Base-by-base conservation (phyloP, 441 rosid species). In the Euphorbia schlechtendalii region DNA sequence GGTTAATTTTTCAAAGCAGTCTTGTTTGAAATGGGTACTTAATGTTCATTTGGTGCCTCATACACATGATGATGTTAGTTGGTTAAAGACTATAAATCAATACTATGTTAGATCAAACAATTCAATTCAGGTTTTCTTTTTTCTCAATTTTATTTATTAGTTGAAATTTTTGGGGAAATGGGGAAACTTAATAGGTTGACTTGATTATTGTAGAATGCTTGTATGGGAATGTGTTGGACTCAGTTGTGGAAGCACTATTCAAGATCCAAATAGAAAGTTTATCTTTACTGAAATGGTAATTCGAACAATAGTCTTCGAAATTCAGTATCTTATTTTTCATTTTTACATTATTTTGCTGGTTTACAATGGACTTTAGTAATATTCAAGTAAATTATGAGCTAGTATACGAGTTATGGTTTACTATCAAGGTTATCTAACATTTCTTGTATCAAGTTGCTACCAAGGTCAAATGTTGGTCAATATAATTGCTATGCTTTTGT, bases 51-150 rank as follows among this genome's bases (percentile, higher is more conserved):
- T 95, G 78, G 99, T 95, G 66, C 80, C 96, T 77, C 99, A 95
- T 66, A 75, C 96, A 5, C 99, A 95, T 70, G 99, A 88, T 55
- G 99, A 95, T 65, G 99, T 95, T 68, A 97, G 99, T 59, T 92
- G 99, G 99, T 75, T 95, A 68, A 95, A 92, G 84, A 95, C 99
- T 5, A 82, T 95, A 75, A 98, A 92, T 68, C 99, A 95, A 81
- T 95, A 95, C 81, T 95, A 95, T 76, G 91, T 92, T 59, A 98
- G 99, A 80, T 92, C 97, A 69, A 95, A 95, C 75, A 95, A 95
- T 80, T 92, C 96, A 24, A 95, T 95, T 71, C 99, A 92, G 94
- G 99, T n/a, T n/a, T 46, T 69, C 13, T 4, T 32, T 62, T 24
- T 27, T 22, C 21, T 21, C 22, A 28, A 1, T 30, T 32, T 38